These are phyloP conservation scores for Fusarium sp. DNA, from an alignment of 2,329 filamentous ascomycete species.

Conservation along the genomic window DNA sequence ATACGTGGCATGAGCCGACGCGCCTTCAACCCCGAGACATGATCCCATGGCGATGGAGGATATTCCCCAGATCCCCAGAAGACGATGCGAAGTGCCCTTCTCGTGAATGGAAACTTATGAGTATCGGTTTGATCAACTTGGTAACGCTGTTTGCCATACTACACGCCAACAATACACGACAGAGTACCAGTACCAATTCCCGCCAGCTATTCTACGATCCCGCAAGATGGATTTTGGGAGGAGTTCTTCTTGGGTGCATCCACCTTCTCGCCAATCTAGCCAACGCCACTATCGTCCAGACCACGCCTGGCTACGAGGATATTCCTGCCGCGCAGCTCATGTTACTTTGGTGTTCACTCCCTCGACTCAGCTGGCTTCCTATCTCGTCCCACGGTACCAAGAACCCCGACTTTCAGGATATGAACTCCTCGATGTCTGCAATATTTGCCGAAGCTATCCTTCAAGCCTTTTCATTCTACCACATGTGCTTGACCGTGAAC, in stretches of 20 bases:
- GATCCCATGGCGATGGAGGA: slow-evolving; percentile 28
- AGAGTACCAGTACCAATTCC: fast-evolving
- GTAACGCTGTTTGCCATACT: not conserved
- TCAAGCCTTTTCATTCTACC: not conserved
- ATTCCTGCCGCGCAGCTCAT: not conserved
- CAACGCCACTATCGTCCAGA: not conserved
- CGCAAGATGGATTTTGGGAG: not conserved
- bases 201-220: not conserved
- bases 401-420: not conserved
- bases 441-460: slow-evolving; percentile 1
- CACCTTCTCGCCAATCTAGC: not conserved
- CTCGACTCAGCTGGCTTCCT: slow-evolving; percentile 2
- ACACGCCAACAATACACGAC: not conserved
- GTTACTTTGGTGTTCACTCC: slow-evolving; percentile 16
- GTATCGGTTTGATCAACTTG: slow-evolving; percentile 3
- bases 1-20: not conserved
- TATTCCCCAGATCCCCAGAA: not conserved
- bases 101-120: not conserved
- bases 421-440: not conserved
- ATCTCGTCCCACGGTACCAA: not conserved
- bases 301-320: not conserved
- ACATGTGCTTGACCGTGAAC: not conserved
- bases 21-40: not conserved
- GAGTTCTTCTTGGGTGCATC: not conserved
- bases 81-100: not conserved